phyloP scores from a whole-genome alignment of 495 filamentous ascomycete species.

The Xylaria bambusicola region DNA sequence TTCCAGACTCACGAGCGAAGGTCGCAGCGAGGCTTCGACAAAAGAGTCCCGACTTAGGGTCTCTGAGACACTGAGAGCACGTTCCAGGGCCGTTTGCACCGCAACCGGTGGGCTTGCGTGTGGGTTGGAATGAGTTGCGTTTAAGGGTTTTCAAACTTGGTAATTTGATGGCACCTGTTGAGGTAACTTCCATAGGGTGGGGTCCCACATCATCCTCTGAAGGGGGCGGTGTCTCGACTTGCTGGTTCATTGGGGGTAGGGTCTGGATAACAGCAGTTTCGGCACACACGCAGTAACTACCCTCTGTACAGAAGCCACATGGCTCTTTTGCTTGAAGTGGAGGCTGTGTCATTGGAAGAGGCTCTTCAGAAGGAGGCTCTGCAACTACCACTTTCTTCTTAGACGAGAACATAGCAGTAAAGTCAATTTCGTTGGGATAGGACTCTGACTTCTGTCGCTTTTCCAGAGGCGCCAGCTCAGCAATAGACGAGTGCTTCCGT shows the following conservation, averaged over 20 bases:
- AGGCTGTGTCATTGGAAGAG: conserved; percentile 31
- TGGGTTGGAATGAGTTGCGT: conserved; percentile 22
- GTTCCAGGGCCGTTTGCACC: conserved; percentile 76
- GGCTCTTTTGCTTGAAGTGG: conserved; percentile 53
- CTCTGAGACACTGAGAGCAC: conserved; percentile 74
- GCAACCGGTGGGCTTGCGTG: conserved; percentile 37
- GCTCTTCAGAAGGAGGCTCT: conserved; percentile 23
- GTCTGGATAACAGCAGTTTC: conserved; percentile 44
- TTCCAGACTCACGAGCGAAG: conserved; percentile 43
- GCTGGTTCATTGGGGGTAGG: conserved; percentile 44
- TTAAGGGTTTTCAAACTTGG: conserved; percentile 41
- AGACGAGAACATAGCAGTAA: conserved; percentile 65
- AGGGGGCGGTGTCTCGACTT: conserved; percentile 67
- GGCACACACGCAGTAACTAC: conserved; percentile 79
- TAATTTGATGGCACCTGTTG: conserved; percentile 51
- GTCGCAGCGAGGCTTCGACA: conserved; percentile 79
- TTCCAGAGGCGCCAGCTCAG: conserved; percentile 56
- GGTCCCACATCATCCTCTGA: conserved; percentile 63
- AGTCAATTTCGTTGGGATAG: conserved; percentile 67
- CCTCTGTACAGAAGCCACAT: conserved; percentile 87
- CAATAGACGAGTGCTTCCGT: conserved; percentile 35
- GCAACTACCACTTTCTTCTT: conserved; percentile 30
- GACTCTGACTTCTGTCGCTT: conserved; percentile 46
- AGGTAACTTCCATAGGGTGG: conserved; percentile 49
- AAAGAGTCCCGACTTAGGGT: conserved; percentile 80